Conservation (phyloP, 257 asterid species). For the Eustoma russellianum region DNA sequence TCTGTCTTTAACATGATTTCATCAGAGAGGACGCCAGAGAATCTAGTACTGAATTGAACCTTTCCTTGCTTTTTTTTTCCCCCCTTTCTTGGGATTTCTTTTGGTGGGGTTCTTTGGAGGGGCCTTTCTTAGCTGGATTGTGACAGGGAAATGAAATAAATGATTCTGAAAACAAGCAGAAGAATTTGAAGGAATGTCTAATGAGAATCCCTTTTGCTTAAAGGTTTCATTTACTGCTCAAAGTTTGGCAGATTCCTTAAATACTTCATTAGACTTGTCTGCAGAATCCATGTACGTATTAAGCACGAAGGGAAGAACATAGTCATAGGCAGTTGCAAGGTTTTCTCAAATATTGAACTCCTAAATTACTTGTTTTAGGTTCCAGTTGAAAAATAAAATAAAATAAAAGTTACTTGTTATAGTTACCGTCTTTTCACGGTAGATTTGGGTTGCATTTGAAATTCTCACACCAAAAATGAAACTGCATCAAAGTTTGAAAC, state of each 20-base stretch:
- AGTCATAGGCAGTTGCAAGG: no score
- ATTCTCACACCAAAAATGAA: no score
- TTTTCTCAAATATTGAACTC: no score
- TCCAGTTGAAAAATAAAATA: no score
- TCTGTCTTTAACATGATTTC: constrained; percentile 18
- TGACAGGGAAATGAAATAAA: constrained; percentile 1
- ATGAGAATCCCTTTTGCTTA: constrained; percentile 14
- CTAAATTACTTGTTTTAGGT: no score
- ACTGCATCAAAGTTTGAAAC: no score
- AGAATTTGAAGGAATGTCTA: constrained; percentile 14
- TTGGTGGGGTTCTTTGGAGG: not conserved
- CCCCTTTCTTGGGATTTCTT: constrained; percentile 1
- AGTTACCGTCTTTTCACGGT: no score
- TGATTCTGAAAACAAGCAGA: constrained; percentile 12
- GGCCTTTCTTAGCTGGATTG: no score
- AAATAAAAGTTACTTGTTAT: no score
- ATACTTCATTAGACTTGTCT: constrained; percentile 7
- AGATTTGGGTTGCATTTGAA: no score
- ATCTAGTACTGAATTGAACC: constrained; percentile 4
- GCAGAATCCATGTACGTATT: no score
- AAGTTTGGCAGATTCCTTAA: constrained; percentile 21
- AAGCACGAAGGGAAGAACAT: no score
- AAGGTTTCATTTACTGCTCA: constrained; percentile 9
- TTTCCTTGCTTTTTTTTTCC: not conserved
- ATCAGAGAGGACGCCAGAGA: constrained; percentile 5